Conservation (phyloP, 1,284 basidiomycete genomes). For the Sporisorium exsertum region DNA sequence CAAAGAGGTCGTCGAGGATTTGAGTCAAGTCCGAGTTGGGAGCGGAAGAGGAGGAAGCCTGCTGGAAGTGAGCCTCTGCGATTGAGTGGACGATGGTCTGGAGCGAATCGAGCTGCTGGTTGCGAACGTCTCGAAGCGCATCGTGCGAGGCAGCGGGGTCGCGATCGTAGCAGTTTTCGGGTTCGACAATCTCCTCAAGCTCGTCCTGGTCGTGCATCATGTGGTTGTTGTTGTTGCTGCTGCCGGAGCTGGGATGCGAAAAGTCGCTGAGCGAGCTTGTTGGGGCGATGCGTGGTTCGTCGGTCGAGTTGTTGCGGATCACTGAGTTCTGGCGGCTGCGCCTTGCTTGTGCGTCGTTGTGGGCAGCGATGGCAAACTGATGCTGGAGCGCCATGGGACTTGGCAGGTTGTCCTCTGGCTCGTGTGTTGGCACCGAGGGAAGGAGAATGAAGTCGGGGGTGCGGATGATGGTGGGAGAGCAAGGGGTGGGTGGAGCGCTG, state of each 20-base stretch:
- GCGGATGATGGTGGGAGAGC: constrained; percentile 48
- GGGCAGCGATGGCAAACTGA: constrained; percentile 34
- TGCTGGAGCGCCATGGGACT: constrained; percentile 35
- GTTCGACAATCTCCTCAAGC: constrained; percentile 40
- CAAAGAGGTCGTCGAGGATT: constrained; percentile 44
- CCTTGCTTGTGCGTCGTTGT: constrained; percentile 21
- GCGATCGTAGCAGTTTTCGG: constrained; percentile 9
- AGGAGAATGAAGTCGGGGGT: constrained; percentile 43
- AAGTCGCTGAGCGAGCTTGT: constrained; percentile 7
- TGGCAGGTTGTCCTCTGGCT: constrained; percentile 50
- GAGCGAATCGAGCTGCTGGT: constrained; percentile 36
- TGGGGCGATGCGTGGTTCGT: constrained; percentile 3
- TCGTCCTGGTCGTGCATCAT: constrained; percentile 21
- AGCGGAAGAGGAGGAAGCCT: neutral
- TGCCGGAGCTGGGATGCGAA: neutral
- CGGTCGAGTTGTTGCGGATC: constrained; percentile 6
- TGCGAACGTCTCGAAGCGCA: constrained; percentile 29
- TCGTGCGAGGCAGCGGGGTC: constrained; percentile 17
- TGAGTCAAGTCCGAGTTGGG: constrained; percentile 23
- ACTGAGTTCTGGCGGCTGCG: constrained; percentile 21
- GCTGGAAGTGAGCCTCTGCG: constrained; percentile 28
- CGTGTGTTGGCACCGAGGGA: constrained; percentile 53
- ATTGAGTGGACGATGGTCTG: constrained; percentile 35
- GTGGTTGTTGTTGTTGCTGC: constrained; percentile 3
- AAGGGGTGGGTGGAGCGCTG: constrained; percentile 13